These are phyloP conservation scores for Sporothrix inflata DNA, from an alignment of 2,329 filamentous ascomycete genomes.

Conservation along the genomic window DNA sequence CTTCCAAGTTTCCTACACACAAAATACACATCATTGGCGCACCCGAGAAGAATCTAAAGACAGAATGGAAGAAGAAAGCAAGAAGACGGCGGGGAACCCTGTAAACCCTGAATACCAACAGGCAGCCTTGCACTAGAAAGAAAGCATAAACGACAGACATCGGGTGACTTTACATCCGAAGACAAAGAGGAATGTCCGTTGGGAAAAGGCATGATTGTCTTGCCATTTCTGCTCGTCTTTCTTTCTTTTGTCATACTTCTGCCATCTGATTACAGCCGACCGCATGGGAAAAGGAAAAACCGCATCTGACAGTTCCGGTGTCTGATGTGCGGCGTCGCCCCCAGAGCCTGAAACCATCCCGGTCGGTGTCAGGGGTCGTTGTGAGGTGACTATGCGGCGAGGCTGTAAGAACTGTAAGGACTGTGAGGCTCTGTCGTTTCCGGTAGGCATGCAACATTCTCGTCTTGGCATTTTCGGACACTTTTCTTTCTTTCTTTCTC, in stretches of 20 bases:
- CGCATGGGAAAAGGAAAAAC: neutral
- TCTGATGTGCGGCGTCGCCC: constrained; percentile 18
- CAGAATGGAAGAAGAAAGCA: neutral
- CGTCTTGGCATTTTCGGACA: neutral
- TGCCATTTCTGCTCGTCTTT: neutral
- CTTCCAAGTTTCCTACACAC: neutral
- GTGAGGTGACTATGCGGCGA: neutral
- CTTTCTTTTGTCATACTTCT: neutral
- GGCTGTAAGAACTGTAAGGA: neutral
- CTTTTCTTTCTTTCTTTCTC: neutral
- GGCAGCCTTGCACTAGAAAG: neutral
- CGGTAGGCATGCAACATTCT: neutral
- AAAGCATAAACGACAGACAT: constrained; percentile 10
- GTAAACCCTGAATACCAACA: neutral
- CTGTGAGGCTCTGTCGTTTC: neutral
- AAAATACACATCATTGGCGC: constrained; percentile 5
- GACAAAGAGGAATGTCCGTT: too few species aligned
- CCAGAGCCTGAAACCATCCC: constrained; percentile 18
- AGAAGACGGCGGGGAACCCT: neutral
- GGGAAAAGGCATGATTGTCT: neutral
- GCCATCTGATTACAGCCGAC: neutral
- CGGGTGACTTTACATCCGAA: neutral
- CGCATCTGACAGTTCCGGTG: constrained; percentile 17
- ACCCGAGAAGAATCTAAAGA: neutral
- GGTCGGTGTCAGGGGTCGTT: neutral